phyloP scores from a whole-genome alignment of 2,329 filamentous ascomycete genomes.

The Pseudocercospora macadamiae region DNA sequence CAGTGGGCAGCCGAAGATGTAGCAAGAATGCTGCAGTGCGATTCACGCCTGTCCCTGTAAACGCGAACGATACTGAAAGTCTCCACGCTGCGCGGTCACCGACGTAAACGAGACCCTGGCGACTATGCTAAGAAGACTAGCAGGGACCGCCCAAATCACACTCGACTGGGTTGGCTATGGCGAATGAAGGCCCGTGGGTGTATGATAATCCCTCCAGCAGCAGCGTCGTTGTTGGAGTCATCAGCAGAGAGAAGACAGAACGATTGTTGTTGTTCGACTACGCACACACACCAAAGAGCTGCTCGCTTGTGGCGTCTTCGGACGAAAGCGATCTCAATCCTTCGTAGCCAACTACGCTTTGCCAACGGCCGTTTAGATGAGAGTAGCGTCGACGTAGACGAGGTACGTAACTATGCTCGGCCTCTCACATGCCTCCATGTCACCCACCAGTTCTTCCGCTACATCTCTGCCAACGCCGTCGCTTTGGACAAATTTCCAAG shows the following conservation, averaged over 20 bases:
- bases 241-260: neutral
- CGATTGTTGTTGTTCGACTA: neutral
- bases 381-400: neutral
- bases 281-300: neutral
- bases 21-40: neutral
- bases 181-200: neutral
- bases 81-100: neutral
- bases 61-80: neutral
- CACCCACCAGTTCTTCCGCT: neutral
- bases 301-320: neutral
- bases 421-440: neutral
- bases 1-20: neutral
- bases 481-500: neutral
- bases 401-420: neutral
- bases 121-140: neutral
- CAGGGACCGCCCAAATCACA: neutral
- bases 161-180: neutral
- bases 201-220: neutral
- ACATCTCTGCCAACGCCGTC: neutral
- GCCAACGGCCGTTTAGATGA: neutral
- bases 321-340: neutral
- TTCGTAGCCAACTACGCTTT: neutral
- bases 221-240: neutral
- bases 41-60: neutral
- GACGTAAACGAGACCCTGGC: constrained; percentile 8